Percentiles rank a stretch among this genome's conserved stretches.
phyloP scores from a whole-genome alignment of 345 rosid genomes.

The Eucalyptus pauciflora region DNA sequence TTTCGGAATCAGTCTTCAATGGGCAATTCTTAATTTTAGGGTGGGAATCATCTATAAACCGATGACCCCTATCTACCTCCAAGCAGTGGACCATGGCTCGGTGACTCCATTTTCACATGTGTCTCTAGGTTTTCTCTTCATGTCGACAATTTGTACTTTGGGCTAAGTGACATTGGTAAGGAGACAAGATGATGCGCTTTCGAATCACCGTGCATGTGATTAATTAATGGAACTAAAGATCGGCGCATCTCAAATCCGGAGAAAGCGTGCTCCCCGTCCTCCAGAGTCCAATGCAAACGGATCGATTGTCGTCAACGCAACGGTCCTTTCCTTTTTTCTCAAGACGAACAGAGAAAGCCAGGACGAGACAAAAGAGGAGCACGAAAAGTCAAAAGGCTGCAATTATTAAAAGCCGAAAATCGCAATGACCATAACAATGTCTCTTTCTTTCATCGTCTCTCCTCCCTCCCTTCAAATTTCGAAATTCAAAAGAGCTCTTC shows the following conservation, averaged over 20 bases:
- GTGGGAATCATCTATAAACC: rapidly evolving
- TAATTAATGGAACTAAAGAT: not conserved
- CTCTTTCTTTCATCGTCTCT: not conserved
- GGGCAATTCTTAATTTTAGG: too few species aligned
- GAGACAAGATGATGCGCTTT: not conserved
- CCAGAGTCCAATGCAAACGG: not conserved
- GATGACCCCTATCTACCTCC: rapidly evolving
- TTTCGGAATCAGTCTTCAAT: rapidly evolving
- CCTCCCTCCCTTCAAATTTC: not conserved
- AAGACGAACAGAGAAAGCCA: not conserved
- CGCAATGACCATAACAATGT: not conserved
- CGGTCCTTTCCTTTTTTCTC: not conserved
- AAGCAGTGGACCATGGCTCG: not conserved
- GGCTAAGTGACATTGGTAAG: not conserved
- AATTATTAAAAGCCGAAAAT: not conserved
- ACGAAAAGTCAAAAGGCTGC: not conserved
- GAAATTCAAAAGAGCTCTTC: not conserved
- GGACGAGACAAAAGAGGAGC: not conserved
- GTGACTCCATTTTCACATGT: not conserved
- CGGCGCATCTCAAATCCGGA: not conserved
- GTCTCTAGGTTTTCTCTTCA: not conserved
- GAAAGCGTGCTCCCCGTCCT: not conserved
- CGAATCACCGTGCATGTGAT: not conserved
- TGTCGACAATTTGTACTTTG: not conserved
- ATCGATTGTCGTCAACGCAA: not conserved